phyloP scores from a whole-genome alignment of 1,284 basidiomycete genomes.

The Cryptococcus wingfieldii region DNA sequence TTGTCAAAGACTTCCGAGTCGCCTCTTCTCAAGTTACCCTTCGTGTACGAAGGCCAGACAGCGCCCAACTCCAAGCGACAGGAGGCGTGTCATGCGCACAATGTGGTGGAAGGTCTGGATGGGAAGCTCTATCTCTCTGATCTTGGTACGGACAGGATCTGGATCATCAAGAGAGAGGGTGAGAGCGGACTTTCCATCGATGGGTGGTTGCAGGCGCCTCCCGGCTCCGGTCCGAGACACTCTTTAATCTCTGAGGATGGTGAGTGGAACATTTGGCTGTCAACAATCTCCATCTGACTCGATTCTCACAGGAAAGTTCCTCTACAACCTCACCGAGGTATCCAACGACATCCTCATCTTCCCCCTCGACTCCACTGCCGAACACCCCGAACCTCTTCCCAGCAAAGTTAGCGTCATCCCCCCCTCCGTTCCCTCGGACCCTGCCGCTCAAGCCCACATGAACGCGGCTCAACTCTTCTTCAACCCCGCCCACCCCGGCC shows the following conservation, averaged over 20 bases:
- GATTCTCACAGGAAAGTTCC: constrained; percentile 28
- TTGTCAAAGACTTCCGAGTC: constrained; percentile 17
- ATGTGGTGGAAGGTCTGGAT: constrained; percentile 34
- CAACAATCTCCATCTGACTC: neutral
- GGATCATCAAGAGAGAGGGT: constrained; percentile 28
- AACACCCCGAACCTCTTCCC: constrained; percentile 21
- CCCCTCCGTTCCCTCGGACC: constrained; percentile 26
- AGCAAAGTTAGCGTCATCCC: constrained; percentile 33
- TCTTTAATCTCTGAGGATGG: constrained; percentile 34
- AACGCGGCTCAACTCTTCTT: constrained; percentile 39
- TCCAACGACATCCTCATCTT: constrained; percentile 34
- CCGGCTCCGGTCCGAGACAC: constrained; percentile 44
- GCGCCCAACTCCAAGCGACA: constrained; percentile 44
- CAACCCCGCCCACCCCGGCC: constrained; percentile 26
- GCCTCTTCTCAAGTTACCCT: constrained; percentile 27
- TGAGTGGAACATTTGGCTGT: constrained; percentile 14
- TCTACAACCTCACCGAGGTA: constrained; percentile 46
- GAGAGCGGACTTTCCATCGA: constrained; percentile 28
- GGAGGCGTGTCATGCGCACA: constrained; percentile 43
- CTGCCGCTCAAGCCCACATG: constrained; percentile 28
- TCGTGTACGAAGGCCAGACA: constrained; percentile 22
- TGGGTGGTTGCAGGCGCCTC: constrained; percentile 34
- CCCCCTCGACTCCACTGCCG: constrained; percentile 17
- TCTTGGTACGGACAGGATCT: constrained; percentile 45
- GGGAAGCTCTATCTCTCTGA: constrained; percentile 41